Percentiles rank a stretch among this genome's conserved stretches.
These are phyloP conservation scores for Salix purpurea DNA, from an alignment of 345 rosid genomes.

Conservation along the genomic window DNA sequence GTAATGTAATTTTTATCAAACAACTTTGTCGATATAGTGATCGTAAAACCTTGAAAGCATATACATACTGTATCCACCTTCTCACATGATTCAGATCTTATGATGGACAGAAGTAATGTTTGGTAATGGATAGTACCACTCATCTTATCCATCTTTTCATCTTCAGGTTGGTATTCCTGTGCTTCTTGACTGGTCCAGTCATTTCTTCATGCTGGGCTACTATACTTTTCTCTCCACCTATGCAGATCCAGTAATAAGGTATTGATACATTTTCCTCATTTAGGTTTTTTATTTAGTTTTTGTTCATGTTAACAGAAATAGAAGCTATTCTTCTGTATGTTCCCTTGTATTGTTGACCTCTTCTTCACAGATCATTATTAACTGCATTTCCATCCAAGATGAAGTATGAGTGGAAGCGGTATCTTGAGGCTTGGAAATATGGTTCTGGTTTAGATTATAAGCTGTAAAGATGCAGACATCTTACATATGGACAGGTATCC, in stretches of 20 bases:
- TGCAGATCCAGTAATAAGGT: conserved; percentile 77
- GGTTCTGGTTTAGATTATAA: conserved; percentile 81
- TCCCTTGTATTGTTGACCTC: background rate
- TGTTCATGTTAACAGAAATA: no score
- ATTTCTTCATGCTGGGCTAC: conserved; percentile 76
- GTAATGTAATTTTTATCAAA: no score
- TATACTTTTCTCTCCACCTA: conserved; percentile 77
- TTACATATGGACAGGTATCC: no score
- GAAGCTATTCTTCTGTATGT: background rate
- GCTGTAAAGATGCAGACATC: conserved; percentile 38
- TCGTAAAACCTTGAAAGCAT: background rate
- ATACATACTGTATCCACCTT: background rate
- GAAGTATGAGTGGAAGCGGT: conserved; percentile 63
- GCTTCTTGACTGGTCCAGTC: conserved; percentile 79
- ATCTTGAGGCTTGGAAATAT: conserved; percentile 82
- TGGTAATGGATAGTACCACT: background rate
- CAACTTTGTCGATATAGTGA: no score
- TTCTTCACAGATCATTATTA: conserved; percentile 46
- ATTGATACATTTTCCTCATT: background rate
- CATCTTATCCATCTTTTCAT: background rate
- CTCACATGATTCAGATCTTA: background rate
- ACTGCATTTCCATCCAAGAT: conserved; percentile 46
- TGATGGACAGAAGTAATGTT: background rate
- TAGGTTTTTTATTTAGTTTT: background rate
- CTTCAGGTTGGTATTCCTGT: conserved; percentile 71